Percentiles rank a stretch among this genome's conserved stretches.
Conservation (phyloP, 768 basidiomycete species). For the Mycena kentingensis region DNA sequence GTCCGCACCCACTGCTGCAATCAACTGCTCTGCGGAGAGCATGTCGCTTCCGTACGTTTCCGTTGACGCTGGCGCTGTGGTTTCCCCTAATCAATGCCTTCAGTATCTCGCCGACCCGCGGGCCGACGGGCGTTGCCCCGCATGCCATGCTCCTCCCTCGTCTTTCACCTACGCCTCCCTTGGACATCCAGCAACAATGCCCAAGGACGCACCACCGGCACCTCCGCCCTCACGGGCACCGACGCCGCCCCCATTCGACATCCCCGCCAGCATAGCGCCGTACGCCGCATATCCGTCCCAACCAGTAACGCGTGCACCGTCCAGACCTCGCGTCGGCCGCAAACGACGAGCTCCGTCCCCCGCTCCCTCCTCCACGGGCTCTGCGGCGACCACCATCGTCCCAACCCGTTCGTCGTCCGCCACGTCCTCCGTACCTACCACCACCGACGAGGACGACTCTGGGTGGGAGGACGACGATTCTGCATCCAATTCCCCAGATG, state of each 20-base stretch:
- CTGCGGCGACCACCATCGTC: neutral
- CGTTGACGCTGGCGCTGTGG: neutral
- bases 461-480: neutral
- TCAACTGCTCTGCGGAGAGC: constrained; percentile 12
- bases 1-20: constrained; percentile 10
- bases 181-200: too few relatives aligned
- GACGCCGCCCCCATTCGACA: neutral
- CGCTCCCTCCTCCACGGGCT: neutral
- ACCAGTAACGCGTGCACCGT: neutral
- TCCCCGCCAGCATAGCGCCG: neutral
- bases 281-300: neutral
- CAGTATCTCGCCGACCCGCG: neutral
- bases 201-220: too few relatives aligned
- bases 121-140: neutral
- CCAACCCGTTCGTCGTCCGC: neutral
- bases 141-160: too few relatives aligned
- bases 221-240: neutral
- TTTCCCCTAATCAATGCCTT: neutral
- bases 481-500: neutral
- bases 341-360: neutral
- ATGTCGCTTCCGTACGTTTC: constrained; percentile 8
- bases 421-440: neutral
- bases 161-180: too few relatives aligned
- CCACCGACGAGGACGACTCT: neutral
- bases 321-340: neutral